These are phyloP conservation scores for Pyrenopolyporus hunteri DNA, from an alignment of 495 filamentous ascomycete genomes.

Conservation along the genomic window DNA sequence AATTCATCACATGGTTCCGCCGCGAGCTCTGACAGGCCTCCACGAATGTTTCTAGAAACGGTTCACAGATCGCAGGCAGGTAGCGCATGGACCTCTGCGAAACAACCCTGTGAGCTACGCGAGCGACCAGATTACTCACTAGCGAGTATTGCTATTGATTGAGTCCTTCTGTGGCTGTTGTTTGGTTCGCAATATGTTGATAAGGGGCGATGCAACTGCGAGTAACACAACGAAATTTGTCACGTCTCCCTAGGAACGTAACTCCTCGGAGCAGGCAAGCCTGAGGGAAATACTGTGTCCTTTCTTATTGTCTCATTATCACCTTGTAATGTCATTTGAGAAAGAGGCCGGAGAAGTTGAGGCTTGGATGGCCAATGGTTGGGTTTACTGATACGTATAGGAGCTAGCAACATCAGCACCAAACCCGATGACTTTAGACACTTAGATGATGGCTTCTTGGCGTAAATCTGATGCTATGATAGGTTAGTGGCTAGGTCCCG, in stretches of 20 bases:
- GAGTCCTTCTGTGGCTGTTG: neutral
- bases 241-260: neutral
- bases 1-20: neutral
- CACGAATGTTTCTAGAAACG: neutral
- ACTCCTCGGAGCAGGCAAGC: neutral
- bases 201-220: slow-evolving; percentile 7
- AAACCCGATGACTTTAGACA: neutral
- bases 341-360: neutral
- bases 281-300: neutral
- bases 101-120: slow-evolving; percentile 6
- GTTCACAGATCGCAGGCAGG: slow-evolving; percentile 1
- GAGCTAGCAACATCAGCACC: neutral
- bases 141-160: neutral
- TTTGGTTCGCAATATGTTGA: neutral
- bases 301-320: neutral
- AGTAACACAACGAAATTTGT: slow-evolving; percentile 13
- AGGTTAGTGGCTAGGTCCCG: no score
- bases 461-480: no score
- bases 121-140: neutral
- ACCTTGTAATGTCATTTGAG: no score
- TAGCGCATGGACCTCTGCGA: slow-evolving; percentile 26
- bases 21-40: neutral
- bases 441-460: no score
- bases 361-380: neutral
- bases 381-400: no score